Conservation (phyloP, 345 rosid species). For the Sapria himalayana region DNA sequence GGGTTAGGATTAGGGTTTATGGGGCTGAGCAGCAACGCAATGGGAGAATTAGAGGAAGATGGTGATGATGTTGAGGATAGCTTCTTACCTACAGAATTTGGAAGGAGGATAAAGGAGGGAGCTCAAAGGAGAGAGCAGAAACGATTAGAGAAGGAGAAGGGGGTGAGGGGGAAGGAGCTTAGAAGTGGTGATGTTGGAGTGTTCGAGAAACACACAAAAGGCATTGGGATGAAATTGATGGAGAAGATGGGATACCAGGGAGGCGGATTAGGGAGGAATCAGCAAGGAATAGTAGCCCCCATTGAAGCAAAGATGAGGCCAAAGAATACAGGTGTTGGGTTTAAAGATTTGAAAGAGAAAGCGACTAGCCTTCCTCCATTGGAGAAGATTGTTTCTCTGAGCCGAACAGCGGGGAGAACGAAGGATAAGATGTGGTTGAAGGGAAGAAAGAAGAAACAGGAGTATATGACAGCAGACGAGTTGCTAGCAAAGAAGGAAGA, state of each 20-base stretch:
- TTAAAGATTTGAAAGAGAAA: slow-evolving; percentile 56
- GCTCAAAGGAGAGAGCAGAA: slow-evolving; percentile 41
- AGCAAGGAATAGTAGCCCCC: slow-evolving; percentile 73
- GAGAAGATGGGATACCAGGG: slow-evolving; percentile 89
- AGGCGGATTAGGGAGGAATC: slow-evolving; percentile 71
- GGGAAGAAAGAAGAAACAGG: slow-evolving; percentile 26
- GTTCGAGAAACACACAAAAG: slow-evolving; percentile 67
- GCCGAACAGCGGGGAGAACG: slow-evolving; percentile 14
- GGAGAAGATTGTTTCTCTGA: slow-evolving; percentile 21
- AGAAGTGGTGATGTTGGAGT: slow-evolving; percentile 28
- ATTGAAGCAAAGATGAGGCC: slow-evolving; percentile 82
- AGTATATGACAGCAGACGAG: slow-evolving; percentile 45
- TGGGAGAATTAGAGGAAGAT: slow-evolving; percentile 9
- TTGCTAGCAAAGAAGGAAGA: slow-evolving; percentile 63
- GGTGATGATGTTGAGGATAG: slow-evolving; percentile 15
- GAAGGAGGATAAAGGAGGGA: slow-evolving; percentile 54
- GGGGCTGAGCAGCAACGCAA: slow-evolving; percentile 2
- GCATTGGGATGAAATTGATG: slow-evolving; percentile 60
- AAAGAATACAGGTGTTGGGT: slow-evolving; percentile 86
- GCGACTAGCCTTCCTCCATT: slow-evolving; percentile 22
- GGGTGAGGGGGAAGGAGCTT: slow-evolving; percentile 25
- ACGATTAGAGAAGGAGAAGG: slow-evolving; percentile 34
- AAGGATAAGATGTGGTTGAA: slow-evolving; percentile 52
- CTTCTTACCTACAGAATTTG: slow-evolving; percentile 45
- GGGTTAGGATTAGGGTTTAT: slow-evolving; percentile 24